Evolutionary conservation across 805 yeast genomes (phyloP).

Genomic region (Jamesozyma rosinii): DNA sequence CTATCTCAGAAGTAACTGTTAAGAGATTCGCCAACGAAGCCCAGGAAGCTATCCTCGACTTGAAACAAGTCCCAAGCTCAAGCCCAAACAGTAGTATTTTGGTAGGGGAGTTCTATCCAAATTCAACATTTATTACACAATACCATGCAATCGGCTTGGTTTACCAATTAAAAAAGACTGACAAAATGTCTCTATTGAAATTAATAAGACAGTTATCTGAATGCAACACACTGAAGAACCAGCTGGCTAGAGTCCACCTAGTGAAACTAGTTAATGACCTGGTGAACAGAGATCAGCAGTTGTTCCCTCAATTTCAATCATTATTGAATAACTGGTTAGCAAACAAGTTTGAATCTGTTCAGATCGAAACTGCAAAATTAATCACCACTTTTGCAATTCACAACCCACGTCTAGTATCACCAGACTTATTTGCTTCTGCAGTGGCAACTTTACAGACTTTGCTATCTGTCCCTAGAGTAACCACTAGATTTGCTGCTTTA

Average conservation of each 20-base stretch:
- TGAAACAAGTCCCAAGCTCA: constrained; percentile 27
- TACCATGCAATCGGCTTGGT: constrained; percentile 91
- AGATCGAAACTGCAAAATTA: constrained; percentile 78
- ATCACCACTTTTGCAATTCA: constrained; percentile 39
- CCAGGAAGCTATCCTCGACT: constrained; percentile 66
- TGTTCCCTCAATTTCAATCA: constrained; percentile 38
- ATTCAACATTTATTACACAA: constrained; percentile 76
- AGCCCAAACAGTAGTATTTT: constrained; percentile 12
- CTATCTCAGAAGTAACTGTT: constrained; percentile 84
- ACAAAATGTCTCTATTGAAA: constrained; percentile 87
- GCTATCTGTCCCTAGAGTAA: constrained; percentile 78
- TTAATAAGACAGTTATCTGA: constrained; percentile 68
- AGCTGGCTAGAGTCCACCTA: constrained; percentile 77
- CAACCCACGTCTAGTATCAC: constrained; percentile 44
- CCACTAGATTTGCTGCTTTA: constrained; percentile 87
- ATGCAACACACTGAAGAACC: constrained; percentile 58
- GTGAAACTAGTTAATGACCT: constrained; percentile 73
- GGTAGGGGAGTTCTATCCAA: constrained; percentile 41
- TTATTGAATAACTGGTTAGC: constrained; percentile 61
- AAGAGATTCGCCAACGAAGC: constrained; percentile 91
- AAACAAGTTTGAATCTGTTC: constrained; percentile 81
- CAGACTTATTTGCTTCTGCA: constrained; percentile 61
- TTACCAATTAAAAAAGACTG: constrained; percentile 81
- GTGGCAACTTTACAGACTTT: constrained; percentile 65
- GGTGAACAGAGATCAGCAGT: constrained; percentile 59